These are phyloP conservation scores for Centaurea solstitialis DNA, from an alignment of 129 eudicot genomes.

Conservation along the genomic window DNA sequence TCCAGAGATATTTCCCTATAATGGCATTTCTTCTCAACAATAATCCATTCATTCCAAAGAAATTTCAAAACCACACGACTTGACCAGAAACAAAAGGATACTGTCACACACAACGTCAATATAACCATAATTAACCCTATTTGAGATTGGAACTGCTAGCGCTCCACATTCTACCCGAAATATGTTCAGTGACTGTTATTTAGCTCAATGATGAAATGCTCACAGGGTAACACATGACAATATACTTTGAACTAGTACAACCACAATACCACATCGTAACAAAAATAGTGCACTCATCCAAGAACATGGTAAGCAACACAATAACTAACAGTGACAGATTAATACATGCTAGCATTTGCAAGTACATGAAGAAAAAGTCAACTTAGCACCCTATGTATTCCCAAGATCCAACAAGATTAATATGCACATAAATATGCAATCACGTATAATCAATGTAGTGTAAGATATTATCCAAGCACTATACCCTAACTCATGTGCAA, in stretches of 20 bases:
- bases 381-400: background rate
- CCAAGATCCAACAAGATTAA: conserved; percentile 16
- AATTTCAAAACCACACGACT: background rate
- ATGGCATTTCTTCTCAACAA: background rate
- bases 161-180: background rate
- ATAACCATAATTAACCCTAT: background rate
- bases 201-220: background rate
- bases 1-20: background rate
- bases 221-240: background rate
- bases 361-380: background rate
- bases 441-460: background rate
- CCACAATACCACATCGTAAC: background rate
- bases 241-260: background rate
- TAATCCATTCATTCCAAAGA: background rate
- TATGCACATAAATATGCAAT: background rate
- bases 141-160: background rate
- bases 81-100: background rate
- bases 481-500: conserved; percentile 1
- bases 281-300: background rate
- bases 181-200: background rate
- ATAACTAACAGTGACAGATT: background rate
- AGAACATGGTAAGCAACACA: background rate
- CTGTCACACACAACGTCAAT: too few relatives aligned
- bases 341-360: background rate
- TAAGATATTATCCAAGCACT: conserved; percentile 5